phyloP scores from a whole-genome alignment of 495 filamentous ascomycete species.

The Penicillium pulvis region DNA sequence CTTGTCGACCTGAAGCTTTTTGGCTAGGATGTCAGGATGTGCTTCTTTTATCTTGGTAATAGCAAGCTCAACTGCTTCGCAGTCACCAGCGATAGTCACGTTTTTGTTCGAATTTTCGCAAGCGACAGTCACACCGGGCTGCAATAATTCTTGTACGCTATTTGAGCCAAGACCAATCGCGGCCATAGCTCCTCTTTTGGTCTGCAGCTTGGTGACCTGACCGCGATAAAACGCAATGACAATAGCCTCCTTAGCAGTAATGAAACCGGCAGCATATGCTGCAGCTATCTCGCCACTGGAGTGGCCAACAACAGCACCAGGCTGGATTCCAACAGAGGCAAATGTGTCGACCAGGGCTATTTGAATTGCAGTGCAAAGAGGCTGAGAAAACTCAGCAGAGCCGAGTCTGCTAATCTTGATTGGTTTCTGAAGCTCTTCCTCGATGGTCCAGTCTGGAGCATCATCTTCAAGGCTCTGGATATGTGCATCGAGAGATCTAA shows the following conservation, averaged over 20 bases:
- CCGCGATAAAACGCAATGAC: slow-evolving; percentile 42
- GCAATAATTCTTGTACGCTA: neutral
- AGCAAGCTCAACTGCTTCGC: slow-evolving; percentile 39
- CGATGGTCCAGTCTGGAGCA: slow-evolving; percentile 12
- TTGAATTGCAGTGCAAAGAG: slow-evolving; percentile 52
- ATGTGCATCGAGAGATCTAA: slow-evolving; percentile 20
- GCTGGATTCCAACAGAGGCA: slow-evolving; percentile 39
- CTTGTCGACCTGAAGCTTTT: slow-evolving; percentile 32
- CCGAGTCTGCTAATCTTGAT: slow-evolving; percentile 8
- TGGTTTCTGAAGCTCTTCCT: slow-evolving; percentile 1
- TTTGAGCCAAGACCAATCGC: slow-evolving; percentile 47
- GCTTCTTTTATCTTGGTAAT: slow-evolving; percentile 34
- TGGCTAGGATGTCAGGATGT: slow-evolving; percentile 15
- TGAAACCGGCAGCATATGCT: slow-evolving; percentile 56
- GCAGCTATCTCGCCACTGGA: slow-evolving; percentile 66
- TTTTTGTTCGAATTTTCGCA: slow-evolving; percentile 27
- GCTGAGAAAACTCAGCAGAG: slow-evolving; percentile 37
- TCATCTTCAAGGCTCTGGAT: slow-evolving; percentile 12
- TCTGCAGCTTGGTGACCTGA: neutral
- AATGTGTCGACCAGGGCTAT: slow-evolving; percentile 51
- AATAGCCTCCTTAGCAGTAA: slow-evolving; percentile 43
- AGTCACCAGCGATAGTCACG: slow-evolving; percentile 33
- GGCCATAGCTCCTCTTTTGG: slow-evolving; percentile 28
- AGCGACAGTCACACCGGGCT: slow-evolving; percentile 13
- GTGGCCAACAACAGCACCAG: slow-evolving; percentile 57